Evolutionary conservation across 257 asterid genomes (phyloP).

Genomic region (Primulina eburnea): DNA sequence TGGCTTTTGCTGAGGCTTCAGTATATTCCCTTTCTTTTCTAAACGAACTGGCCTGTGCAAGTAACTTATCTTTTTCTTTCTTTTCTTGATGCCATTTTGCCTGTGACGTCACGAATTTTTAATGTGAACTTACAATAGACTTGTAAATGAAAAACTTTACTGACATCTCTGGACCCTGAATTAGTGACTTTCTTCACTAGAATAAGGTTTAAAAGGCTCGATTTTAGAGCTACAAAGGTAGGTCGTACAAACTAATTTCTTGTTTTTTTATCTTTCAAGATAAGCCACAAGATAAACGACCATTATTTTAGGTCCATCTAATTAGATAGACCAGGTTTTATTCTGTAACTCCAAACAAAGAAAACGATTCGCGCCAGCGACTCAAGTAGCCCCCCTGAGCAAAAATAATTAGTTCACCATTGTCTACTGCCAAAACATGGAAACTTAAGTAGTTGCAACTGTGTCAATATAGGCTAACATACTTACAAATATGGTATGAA

Average conservation of each 20-base stretch:
- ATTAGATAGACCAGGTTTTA: background rate
- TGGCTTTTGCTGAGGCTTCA: constrained; percentile 65
- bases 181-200: background rate
- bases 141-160: constrained; percentile 6
- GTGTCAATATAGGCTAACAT: background rate
- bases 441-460: background rate
- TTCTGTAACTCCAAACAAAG: background rate
- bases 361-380: background rate
- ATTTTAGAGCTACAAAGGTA: too few relatives aligned
- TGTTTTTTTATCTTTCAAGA: background rate
- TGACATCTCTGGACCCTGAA: background rate
- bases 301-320: background rate
- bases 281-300: background rate
- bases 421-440: background rate
- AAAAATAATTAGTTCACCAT: background rate
- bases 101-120: constrained; percentile 42
- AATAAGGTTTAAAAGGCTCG: too few relatives aligned
- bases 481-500: background rate
- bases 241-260: too few relatives aligned
- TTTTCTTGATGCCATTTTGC: constrained; percentile 61
- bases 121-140: constrained; percentile 23
- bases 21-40: constrained; percentile 65
- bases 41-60: constrained; percentile 46
- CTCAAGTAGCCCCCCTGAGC: background rate
- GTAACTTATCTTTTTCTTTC: constrained; percentile 52